Evolutionary conservation across 108 stramenopile species (phyloP).

Genomic region (Pseudonitzschia delicatissima): DNA sequence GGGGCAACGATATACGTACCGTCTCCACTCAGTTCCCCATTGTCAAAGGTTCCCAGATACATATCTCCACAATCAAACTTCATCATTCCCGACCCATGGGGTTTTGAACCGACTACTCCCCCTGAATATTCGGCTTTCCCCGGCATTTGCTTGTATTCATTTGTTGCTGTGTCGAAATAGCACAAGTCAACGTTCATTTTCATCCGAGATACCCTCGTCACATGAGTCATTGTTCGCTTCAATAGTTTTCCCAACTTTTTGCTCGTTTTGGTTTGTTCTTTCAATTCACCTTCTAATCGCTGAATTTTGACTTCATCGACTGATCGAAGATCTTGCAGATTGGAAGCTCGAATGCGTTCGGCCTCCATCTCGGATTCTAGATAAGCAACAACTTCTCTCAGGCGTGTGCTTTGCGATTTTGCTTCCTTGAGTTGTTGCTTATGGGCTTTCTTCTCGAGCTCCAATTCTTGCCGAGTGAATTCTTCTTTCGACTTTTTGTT

Average conservation of each 20-base stretch:
- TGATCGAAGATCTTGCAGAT: not conserved
- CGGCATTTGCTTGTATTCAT: not conserved
- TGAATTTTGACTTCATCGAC: not conserved
- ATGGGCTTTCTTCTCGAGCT: not conserved
- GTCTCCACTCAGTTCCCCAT: no score
- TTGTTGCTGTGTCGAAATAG: not conserved
- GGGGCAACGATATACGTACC: no score
- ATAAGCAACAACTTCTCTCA: not conserved
- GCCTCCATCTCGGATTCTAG: no score
- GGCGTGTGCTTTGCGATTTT: not conserved
- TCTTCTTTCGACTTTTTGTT: not conserved
- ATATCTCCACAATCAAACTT: conserved; percentile 4
- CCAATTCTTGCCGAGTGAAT: not conserved
- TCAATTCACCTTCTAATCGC: not conserved
- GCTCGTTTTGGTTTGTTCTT: not conserved
- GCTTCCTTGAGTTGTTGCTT: not conserved
- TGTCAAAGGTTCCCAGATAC: conserved; percentile 11
- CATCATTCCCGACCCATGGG: conserved; percentile 4
- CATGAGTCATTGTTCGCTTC: not conserved
- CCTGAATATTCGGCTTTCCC: conserved; percentile 7
- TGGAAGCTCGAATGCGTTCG: not conserved
- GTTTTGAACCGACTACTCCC: not conserved
- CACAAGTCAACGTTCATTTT: conserved; percentile 2
- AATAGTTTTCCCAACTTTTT: not conserved
- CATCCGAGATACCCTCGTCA: conserved; percentile 12